Evolutionary conservation across 2,329 filamentous ascomycete genomes (phyloP), one percentile per base, ranked within the genome.

Genomic region (Trichoderma endophyticum): DNA sequence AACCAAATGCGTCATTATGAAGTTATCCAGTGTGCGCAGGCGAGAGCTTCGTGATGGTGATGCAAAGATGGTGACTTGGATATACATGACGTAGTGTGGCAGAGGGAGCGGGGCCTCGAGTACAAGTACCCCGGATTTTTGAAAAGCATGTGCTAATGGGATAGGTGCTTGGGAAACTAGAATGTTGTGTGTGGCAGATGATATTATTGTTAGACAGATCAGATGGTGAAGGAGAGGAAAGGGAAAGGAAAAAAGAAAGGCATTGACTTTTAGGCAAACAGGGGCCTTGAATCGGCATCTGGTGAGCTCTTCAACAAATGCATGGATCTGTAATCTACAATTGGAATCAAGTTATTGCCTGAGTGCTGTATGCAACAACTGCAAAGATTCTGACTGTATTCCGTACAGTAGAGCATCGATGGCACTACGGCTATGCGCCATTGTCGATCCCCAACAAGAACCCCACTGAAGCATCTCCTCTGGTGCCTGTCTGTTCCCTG

Each of bases 41-140:
- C 14, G 24, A 69, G 36, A 61, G 30, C 57, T 61, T 62, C 66
- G 66, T 62, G 66, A 63, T 71, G 68, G 68, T 71, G 68, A 71
- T 71, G 68, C 68, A 71, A 71, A 34, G n/a, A 11, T n/a, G 21
- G 12, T 21, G 56, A 26, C 68, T 32, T 62, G 59, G 12, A 24
- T 28, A 65, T 72, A 64, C 60, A 72, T 72, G 71, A 72, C 71
- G 71, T 72, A 72, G 71, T 72, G 71, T 34, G 30, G 54, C 18
- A n/a, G 69, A 32, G 28, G 36, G 71, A 56, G 71, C 71, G 39
- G 60, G 59, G 60, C 43, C 14, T 15, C 15, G 12, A 24, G 56
- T 34, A 60, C 56, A 60, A 57, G 61, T 71, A 60, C 65, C 65
- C 65, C 65, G 15, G 65, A 48, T 48, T 60, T 66, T 60, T 57